Conservation (phyloP, 2,329 filamentous ascomycete species). For the Sporothrix pallida region DNA sequence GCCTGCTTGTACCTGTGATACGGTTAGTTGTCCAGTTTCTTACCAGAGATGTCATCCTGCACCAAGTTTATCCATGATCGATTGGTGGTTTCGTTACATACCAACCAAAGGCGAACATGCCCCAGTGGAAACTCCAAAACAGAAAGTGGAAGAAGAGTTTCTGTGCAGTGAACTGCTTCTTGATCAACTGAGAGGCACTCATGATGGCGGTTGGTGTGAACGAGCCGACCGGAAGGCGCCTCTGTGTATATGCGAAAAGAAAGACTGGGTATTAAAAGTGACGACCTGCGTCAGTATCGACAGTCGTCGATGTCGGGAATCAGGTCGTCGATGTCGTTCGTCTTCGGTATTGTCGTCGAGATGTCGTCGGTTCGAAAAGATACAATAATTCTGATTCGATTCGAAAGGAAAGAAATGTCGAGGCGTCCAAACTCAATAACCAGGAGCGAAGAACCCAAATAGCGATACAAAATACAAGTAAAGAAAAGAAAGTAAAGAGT, state of each 20-base stretch:
- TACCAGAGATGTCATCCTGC: too few relatives aligned
- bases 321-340: conserved; percentile 20
- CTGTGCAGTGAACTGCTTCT: conserved; percentile 69
- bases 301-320: conserved; percentile 22
- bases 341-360: conserved; percentile 22
- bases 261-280: conserved; percentile 47
- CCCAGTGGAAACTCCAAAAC: conserved; percentile 80
- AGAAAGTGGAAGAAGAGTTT: conserved; percentile 81
- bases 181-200: conserved; percentile 51
- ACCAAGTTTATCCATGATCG: background rate
- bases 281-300: conserved; percentile 61
- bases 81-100: conserved; percentile 51
- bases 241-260: background rate
- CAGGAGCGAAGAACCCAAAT: conserved; percentile 18
- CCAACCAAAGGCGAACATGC: conserved; percentile 85
- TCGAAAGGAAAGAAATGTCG: conserved; percentile 3
- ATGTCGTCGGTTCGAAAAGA: background rate
- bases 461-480: conserved; percentile 44
- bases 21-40: conserved; percentile 39
- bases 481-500: conserved; percentile 39
- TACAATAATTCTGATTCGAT: background rate
- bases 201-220: conserved; percentile 48
- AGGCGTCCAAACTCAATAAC: conserved; percentile 18
- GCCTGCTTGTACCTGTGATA: conserved; percentile 76
- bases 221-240: conserved; percentile 12